Evolutionary conservation across 2,329 filamentous ascomycete genomes (phyloP), one percentile per base, ranked within the genome.

Genomic region (Thielaviopsis populi): DNA sequence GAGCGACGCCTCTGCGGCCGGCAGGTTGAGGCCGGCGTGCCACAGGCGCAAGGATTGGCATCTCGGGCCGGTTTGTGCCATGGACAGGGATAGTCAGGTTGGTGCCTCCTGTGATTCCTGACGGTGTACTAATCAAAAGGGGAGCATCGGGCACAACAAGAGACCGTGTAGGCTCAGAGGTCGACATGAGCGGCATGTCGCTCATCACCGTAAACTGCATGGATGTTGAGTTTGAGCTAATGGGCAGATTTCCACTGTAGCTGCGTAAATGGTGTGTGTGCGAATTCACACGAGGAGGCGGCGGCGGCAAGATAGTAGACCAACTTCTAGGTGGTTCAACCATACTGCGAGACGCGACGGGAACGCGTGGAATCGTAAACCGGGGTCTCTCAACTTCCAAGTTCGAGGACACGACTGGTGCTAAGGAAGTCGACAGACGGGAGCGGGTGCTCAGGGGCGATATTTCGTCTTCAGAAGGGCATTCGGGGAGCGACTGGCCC

Each of bases 91-190:
- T 7, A 19, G 17, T 13, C 15, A 15, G 17, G 15, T 56, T 33
- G 24, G 53, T 13, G 19, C 53, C 53, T 10, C 81, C 81, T 0
- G 76, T 73, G 8, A 83, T 75, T 17, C 82, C 82, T 10, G 73
- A 76, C 0, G 81, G 81, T 2, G 82, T 84, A 70, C 81, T 84
- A 63, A 84, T 84, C 30, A 84, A 74, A 3, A 82, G 81, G 15
- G 63, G 58, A 7, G 58, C 56, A 50, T 65, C 58, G 1, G 48
- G 53, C 22, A 15, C 48, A 53, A 22, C 8, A 13, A 63, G 22
- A 58, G 13, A 46, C 24, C 22, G 48, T 27, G 53, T 37, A 56
- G 53, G 53, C 53, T 2, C 37, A n/a, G 24, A 56, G 13, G 53
- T 33, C 15, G 53, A 56, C 53, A 56, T 33, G 8, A 56, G 27